Evolutionary conservation across 352 stramenopile genomes (phyloP).

Genomic region (Phytophthora vignae): DNA sequence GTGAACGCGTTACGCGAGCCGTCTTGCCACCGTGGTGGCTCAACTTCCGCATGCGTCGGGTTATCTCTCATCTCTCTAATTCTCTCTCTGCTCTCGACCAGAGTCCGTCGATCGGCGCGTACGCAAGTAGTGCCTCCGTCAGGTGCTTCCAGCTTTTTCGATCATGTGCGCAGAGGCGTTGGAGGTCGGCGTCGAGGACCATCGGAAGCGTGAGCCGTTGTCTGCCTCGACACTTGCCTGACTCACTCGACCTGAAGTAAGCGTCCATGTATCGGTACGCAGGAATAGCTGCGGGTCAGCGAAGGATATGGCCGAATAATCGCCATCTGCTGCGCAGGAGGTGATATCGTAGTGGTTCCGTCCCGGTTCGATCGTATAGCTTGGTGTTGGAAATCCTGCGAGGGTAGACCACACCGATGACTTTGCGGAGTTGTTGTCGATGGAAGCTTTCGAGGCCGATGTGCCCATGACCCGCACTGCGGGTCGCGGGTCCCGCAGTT

Average conservation of each 20-base stretch:
- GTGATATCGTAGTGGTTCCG: no score
- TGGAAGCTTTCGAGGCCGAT: no score
- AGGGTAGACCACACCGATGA: no score
- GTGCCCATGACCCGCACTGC: no score
- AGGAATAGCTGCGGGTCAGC: no score
- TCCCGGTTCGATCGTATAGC: no score
- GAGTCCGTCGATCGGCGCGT: background rate
- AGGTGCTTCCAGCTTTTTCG: background rate
- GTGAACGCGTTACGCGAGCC: background rate
- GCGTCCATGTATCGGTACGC: background rate
- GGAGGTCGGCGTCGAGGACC: background rate
- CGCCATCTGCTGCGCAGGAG: no score
- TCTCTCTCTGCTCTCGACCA: background rate
- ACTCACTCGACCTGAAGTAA: background rate
- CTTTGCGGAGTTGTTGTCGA: no score
- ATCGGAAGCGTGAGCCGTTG: background rate
- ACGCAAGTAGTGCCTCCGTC: background rate
- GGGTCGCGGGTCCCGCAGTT: no score
- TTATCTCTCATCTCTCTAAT: background rate
- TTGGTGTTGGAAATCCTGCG: no score
- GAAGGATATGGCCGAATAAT: no score
- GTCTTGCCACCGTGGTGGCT: background rate
- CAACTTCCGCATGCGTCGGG: conserved; percentile 1
- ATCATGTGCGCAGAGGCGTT: background rate
- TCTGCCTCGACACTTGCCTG: background rate